Evolutionary conservation across 1,139 yeast species (phyloP), one percentile per base, ranked within the genome.

Genomic region (Hemisphaericaspora subhashii): DNA sequence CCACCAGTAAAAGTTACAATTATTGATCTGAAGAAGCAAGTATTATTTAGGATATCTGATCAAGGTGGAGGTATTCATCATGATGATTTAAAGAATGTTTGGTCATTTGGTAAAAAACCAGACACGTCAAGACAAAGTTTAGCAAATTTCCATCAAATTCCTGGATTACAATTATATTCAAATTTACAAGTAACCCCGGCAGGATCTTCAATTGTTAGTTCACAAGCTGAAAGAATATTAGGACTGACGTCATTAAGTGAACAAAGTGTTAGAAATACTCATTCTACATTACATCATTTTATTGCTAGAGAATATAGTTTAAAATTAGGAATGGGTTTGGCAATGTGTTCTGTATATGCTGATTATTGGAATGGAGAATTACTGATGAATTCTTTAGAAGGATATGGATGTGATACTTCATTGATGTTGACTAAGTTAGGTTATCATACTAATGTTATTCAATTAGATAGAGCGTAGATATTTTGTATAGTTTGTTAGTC

Each of bases 311-410:
- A 94, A 0, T 82, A 86, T 23, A 76, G 83, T 43, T 75, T 77
- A 50, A 83, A 85, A 43, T 65, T 90, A 17, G 97, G 97, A 0
- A 75, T 90, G 49, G 96, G 97, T 0, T 68, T 90, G 43, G 97
- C 98, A 0, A 80, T 90, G 83, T 84, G 95, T 53, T 81, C 86
- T 48, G 87, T 90, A 0, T 90, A 90, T 56, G 90, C 96, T 0
- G 97, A 90, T 52, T 90, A 90, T 60, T 90, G 98, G 98, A 92
- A 89, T 52, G 97, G 98, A 4, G 84, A 83, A 38, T 63, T 90
- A 37, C 83, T 80, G 49, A 77, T 90, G 74, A 85, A 84, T 52
- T 83, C 95, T 1, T 66, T 90, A 35, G 92, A 87, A 47, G 97
- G 96, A 2, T 87, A 84, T 52, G 98, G 98, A 3, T 80, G 94